A percentile compares a stretch with the other conserved stretches of the same genome.
These are phyloP conservation scores for Lithohypha guttulata DNA, from an alignment of 2,329 filamentous ascomycete genomes.

Conservation along the genomic window DNA sequence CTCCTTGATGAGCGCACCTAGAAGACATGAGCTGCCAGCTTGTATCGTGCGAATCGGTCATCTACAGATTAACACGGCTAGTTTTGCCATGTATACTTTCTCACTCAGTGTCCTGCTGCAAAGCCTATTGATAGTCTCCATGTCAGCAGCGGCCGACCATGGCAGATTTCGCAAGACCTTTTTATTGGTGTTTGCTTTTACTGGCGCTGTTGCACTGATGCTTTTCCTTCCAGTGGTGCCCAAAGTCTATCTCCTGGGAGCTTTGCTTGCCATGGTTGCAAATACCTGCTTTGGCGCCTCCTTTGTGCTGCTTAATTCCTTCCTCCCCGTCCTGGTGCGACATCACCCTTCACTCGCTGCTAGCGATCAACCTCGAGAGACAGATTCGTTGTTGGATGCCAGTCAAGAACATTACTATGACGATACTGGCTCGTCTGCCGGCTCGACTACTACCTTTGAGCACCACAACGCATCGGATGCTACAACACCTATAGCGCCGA, in stretches of 20 bases:
- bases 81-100: conserved; percentile 98
- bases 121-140: conserved; percentile 82
- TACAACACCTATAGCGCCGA: conserved; percentile 9
- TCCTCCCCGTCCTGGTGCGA: conserved; percentile 79
- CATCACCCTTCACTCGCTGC: conserved; percentile 53
- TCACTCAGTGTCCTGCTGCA: conserved; percentile 84
- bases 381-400: conserved; percentile 6
- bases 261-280: conserved; percentile 73
- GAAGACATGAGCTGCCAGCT: conserved; percentile 20
- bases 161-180: conserved; percentile 84
- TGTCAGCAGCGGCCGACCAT: conserved; percentile 92
- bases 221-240: conserved; percentile 70
- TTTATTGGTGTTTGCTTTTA: conserved; percentile 71
- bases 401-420: conserved; percentile 13
- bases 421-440: conserved; percentile 7
- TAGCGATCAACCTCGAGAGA: too few relatives aligned
- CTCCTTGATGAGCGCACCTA: conserved; percentile 10
- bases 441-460: conserved; percentile 19
- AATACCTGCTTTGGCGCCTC: conserved; percentile 93
- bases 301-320: conserved; percentile 91
- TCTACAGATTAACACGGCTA: conserved; percentile 83
- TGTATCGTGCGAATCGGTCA: conserved; percentile 78
- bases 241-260: conserved; percentile 67
- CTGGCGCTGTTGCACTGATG: conserved; percentile 77
- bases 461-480: conserved; percentile 24